Percentiles rank a stretch among this genome's conserved stretches.
Conservation (phyloP, 768 basidiomycete genomes). For the Phaffia tasmanica region DNA sequence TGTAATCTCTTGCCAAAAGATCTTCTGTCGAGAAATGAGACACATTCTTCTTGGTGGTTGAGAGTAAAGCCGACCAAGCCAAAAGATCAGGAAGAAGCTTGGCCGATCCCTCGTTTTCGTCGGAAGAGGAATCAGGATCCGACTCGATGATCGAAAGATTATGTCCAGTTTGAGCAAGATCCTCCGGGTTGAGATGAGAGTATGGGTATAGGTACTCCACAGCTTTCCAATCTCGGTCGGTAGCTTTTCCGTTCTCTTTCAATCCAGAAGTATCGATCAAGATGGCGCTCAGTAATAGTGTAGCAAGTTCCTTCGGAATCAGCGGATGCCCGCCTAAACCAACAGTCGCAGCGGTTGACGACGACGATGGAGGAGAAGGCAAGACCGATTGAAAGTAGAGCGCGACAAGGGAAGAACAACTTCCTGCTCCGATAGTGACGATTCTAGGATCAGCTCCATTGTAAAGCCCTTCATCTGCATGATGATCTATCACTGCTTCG, state of each 20-base stretch:
- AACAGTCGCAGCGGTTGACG: conserved; percentile 58
- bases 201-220: conserved; percentile 50
- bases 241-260: conserved; percentile 65
- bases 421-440: conserved; percentile 52
- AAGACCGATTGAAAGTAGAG: conserved; percentile 37
- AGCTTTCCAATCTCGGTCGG: conserved; percentile 52
- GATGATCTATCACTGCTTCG: conserved; percentile 74
- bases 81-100: background rate
- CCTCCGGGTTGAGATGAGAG: background rate
- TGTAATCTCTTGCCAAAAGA: conserved; percentile 87
- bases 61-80: conserved; percentile 31
- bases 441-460: conserved; percentile 51
- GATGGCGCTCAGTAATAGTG: conserved; percentile 67
- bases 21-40: conserved; percentile 59
- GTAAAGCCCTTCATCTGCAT: conserved; percentile 69
- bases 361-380: conserved; percentile 41
- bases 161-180: background rate
- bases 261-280: conserved; percentile 79
- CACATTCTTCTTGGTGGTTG: conserved; percentile 55
- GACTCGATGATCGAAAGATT: background rate
- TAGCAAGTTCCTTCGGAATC: conserved; percentile 54
- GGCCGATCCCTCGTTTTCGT: background rate
- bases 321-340: background rate
- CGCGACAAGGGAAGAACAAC: conserved; percentile 62
- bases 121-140: background rate